Conservation (phyloP, 129 eudicot species). For the Helianthus tuberosus region DNA sequence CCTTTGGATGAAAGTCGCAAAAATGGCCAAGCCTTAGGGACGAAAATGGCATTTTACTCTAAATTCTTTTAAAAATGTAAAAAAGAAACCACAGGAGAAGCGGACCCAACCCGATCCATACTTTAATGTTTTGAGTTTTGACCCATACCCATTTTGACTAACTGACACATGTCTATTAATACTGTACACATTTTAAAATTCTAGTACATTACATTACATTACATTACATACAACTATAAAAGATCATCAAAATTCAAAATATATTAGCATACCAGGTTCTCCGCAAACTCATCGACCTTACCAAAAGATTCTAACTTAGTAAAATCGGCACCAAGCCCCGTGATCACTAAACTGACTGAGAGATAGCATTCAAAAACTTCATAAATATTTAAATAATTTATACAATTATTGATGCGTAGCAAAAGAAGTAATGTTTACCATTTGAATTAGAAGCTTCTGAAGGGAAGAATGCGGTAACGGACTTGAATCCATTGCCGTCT, state of each 20-base stretch:
- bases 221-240: not conserved
- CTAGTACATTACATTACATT: not conserved
- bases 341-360: constrained; percentile 80
- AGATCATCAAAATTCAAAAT: not conserved
- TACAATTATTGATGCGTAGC: constrained; percentile 1
- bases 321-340: constrained; percentile 96
- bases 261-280: constrained; percentile 61
- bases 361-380: constrained; percentile 19
- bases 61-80: not conserved
- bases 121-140: not conserved
- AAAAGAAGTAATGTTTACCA: constrained; percentile 45
- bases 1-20: too few relatives aligned
- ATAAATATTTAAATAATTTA: constrained; percentile 7
- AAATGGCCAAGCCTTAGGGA: too few relatives aligned
- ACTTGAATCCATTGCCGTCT: constrained; percentile 72
- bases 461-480: constrained; percentile 88
- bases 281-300: constrained; percentile 96
- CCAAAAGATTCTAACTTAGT: constrained; percentile 96
- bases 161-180: not conserved
- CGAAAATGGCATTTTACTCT: not conserved
- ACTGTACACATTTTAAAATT: not conserved
- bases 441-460: constrained; percentile 70
- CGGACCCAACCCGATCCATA: not conserved
- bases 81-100: not conserved
- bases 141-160: not conserved